Evolutionary conservation across 768 basidiomycete species (phyloP).

Genomic region (Gymnopilus dilepis): DNA sequence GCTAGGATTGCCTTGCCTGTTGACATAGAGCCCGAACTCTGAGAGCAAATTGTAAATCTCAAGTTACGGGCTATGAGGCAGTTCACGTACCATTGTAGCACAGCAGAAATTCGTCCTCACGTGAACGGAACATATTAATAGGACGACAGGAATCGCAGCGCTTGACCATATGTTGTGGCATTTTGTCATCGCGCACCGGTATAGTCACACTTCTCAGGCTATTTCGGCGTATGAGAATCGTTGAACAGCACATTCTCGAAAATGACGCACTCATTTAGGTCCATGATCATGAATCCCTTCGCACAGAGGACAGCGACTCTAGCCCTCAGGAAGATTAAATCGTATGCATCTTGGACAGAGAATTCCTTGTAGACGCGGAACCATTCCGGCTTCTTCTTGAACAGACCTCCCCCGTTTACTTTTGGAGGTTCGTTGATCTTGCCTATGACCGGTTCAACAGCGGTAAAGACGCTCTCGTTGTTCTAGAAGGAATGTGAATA

Average conservation of each 20-base stretch:
- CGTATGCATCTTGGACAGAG: slow-evolving; percentile 84
- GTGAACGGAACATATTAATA: slow-evolving; percentile 88
- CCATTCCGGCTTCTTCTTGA: slow-evolving; percentile 83
- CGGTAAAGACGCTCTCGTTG: slow-evolving; percentile 88
- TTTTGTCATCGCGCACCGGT: slow-evolving; percentile 73
- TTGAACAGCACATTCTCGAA: neutral
- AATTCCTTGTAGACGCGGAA: slow-evolving; percentile 92
- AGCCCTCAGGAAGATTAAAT: slow-evolving; percentile 88
- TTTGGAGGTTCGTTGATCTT: slow-evolving; percentile 80
- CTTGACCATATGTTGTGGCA: slow-evolving; percentile 70
- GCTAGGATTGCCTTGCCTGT: slow-evolving; percentile 89
- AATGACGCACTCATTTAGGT: slow-evolving; percentile 74
- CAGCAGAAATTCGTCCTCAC: slow-evolving; percentile 86
- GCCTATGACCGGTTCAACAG: slow-evolving; percentile 89
- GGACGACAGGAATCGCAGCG: slow-evolving; percentile 83
- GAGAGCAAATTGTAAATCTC: slow-evolving; percentile 8
- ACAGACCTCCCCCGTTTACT: slow-evolving; percentile 62
- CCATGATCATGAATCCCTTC: slow-evolving; percentile 98
- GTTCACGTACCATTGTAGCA: slow-evolving; percentile 78
- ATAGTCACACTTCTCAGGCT: slow-evolving; percentile 90
- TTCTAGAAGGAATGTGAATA: slow-evolving; percentile 14
- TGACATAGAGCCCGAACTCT: slow-evolving; percentile 94
- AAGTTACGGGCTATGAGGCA: neutral
- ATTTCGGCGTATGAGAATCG: neutral
- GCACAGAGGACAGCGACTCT: slow-evolving; percentile 91